Conservation (phyloP, 257 asterid genomes). For the Plantago major region DNA sequence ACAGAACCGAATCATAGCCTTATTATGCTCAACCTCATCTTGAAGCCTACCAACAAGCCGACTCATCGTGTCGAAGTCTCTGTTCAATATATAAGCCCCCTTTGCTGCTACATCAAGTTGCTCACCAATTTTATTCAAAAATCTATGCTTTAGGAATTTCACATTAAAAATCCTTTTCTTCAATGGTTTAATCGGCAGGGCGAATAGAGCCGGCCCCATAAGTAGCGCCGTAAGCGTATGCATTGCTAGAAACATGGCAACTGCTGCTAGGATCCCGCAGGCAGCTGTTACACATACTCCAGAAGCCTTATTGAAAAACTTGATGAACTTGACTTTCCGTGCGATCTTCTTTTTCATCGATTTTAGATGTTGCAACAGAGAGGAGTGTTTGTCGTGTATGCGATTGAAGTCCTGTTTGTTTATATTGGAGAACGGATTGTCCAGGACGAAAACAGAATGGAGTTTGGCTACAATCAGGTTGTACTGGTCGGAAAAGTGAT, state of each 20-base stretch:
- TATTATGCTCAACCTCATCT: constrained; percentile 71
- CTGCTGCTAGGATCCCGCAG: constrained; percentile 45
- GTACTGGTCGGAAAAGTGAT: constrained; percentile 16
- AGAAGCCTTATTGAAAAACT: constrained; percentile 38
- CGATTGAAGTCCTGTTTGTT: constrained; percentile 32
- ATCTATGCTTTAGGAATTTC: constrained; percentile 31
- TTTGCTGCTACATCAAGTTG: constrained; percentile 82
- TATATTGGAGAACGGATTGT: constrained; percentile 36
- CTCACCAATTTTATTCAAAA: constrained; percentile 31
- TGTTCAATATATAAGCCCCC: constrained; percentile 70
- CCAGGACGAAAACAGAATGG: constrained; percentile 22
- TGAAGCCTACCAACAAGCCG: constrained; percentile 51
- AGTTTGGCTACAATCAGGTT: constrained; percentile 30
- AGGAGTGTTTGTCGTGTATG: constrained; percentile 39
- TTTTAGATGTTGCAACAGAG: constrained; percentile 33
- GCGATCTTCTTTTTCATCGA: constrained; percentile 29
- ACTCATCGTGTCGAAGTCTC: constrained; percentile 81
- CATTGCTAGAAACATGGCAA: constrained; percentile 43
- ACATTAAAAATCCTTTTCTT: constrained; percentile 29
- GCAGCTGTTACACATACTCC: constrained; percentile 43
- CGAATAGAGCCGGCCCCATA: constrained; percentile 42
- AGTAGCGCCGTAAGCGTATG: constrained; percentile 48
- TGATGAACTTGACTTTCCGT: constrained; percentile 40
- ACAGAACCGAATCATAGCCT: constrained; percentile 47
- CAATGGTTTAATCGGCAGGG: constrained; percentile 33